Evolutionary conservation across 371 early-diverging fungal species (phyloP).

Genomic region (Saksenaea vasiformis): DNA sequence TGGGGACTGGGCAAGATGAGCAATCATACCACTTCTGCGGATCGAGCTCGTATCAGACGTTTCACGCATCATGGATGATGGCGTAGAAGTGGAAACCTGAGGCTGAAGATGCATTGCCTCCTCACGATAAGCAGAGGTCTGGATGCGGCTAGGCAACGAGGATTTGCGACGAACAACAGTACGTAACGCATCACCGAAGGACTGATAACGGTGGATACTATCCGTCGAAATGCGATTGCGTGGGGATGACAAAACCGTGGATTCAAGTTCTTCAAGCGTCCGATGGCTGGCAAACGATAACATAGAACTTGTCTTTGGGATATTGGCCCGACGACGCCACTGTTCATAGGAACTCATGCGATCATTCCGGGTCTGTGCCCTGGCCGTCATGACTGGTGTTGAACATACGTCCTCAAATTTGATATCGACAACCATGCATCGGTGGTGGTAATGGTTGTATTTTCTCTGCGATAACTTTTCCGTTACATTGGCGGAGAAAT

Average conservation of each 20-base stretch:
- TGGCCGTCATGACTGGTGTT: constrained; percentile 24
- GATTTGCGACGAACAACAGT: constrained; percentile 16
- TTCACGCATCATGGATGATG: neutral
- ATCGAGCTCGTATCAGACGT: neutral
- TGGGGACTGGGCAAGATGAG: neutral
- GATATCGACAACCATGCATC: constrained; percentile 20
- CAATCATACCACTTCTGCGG: neutral
- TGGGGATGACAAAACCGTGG: neutral
- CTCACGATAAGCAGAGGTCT: constrained; percentile 4
- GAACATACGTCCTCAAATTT: constrained; percentile 32
- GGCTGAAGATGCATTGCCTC: neutral
- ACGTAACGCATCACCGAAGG: constrained; percentile 8
- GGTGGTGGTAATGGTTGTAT: constrained; percentile 19
- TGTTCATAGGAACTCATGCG: constrained; percentile 16
- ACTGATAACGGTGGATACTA: neutral
- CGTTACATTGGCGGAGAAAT: constrained; percentile 19
- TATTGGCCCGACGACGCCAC: constrained; percentile 19
- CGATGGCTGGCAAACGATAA: constrained; percentile 13
- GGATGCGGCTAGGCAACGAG: constrained; percentile 18
- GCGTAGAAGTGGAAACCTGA: neutral
- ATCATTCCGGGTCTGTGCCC: constrained; percentile 21
- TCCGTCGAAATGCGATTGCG: neutral
- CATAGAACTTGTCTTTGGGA: constrained; percentile 26
- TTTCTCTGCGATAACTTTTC: constrained; percentile 22
- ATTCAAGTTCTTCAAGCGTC: constrained; percentile 3